phyloP scores from a whole-genome alignment of 805 yeast genomes.

The Lipomyces chichibuensis region DNA sequence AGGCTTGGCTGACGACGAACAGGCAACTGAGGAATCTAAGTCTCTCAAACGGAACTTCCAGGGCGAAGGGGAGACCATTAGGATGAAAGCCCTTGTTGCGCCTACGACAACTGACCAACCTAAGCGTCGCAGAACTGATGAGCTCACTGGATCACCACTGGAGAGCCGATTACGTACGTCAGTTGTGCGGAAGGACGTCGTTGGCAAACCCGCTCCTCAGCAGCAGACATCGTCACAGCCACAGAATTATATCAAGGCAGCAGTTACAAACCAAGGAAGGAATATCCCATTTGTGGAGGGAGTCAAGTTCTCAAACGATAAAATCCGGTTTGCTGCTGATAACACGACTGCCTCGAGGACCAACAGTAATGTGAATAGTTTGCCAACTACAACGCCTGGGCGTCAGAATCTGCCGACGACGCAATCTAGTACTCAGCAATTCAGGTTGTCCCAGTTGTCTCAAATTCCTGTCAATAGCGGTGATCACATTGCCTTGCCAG shows the following conservation, averaged over 20 bases:
- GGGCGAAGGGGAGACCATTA: slow-evolving; percentile 15
- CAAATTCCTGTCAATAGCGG: slow-evolving; percentile 29
- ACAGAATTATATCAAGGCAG: slow-evolving; percentile 26
- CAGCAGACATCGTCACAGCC: slow-evolving; percentile 5
- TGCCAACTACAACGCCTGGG: slow-evolving; percentile 23
- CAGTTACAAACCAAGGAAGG: slow-evolving; percentile 15
- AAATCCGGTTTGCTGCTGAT: slow-evolving; percentile 40
- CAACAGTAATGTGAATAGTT: slow-evolving; percentile 4
- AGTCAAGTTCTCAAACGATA: slow-evolving; percentile 44
- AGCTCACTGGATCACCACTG: slow-evolving; percentile 19
- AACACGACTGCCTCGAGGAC: slow-evolving; percentile 8
- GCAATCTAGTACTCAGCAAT: slow-evolving; percentile 3
- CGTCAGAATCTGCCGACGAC: slow-evolving; percentile 6
- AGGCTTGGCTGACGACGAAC: neutral
- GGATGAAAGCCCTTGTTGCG: slow-evolving; percentile 7
- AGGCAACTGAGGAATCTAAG: slow-evolving; percentile 8
- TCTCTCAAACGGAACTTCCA: slow-evolving; percentile 23
- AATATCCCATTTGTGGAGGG: slow-evolving; percentile 42
- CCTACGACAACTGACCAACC: slow-evolving; percentile 18
- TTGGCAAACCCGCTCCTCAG: neutral
- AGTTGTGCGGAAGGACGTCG: slow-evolving; percentile 16
- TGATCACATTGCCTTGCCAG: slow-evolving; percentile 39
- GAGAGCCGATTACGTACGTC: slow-evolving; percentile 20
- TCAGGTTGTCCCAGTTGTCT: slow-evolving; percentile 25
- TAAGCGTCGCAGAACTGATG: slow-evolving; percentile 34